phyloP scores from a whole-genome alignment of 1,139 yeast genomes.

The Pneumocystis canis region DNA sequence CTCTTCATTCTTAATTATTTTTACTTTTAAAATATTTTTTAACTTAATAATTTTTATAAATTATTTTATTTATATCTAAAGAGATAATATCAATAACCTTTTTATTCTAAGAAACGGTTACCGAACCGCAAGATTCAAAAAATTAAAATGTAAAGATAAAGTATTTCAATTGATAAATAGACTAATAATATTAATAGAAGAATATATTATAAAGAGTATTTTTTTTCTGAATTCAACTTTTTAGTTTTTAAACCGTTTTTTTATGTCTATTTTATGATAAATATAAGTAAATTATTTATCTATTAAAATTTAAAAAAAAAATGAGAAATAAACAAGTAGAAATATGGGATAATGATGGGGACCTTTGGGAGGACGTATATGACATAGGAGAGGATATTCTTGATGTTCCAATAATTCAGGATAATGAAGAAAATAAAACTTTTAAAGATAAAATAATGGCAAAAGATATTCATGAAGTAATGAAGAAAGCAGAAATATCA shows the following conservation, averaged over 20 bases:
- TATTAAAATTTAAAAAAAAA: background rate
- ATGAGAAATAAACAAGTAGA: background rate
- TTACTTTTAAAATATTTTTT: background rate
- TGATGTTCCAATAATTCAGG: background rate
- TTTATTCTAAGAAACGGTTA: too few relatives aligned
- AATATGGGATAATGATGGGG: background rate
- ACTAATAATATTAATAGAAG: too few relatives aligned
- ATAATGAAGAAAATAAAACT: background rate
- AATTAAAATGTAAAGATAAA: too few relatives aligned
- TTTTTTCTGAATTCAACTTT: background rate
- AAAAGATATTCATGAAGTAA: background rate
- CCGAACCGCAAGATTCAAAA: too few relatives aligned
- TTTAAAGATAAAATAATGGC: background rate
- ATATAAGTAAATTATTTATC: background rate
- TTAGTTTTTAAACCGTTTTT: background rate
- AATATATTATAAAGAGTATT: background rate
- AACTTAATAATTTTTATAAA: too few relatives aligned
- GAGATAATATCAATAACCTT: too few relatives aligned
- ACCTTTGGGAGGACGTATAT: background rate
- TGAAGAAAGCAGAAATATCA: background rate
- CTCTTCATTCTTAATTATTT: background rate
- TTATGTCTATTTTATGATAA: background rate
- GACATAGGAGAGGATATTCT: background rate
- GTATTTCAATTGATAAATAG: too few relatives aligned
- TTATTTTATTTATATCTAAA: too few relatives aligned